Evolutionary conservation across 2,329 filamentous ascomycete species (phyloP).

Genomic region (Nectriaceae sp.): DNA sequence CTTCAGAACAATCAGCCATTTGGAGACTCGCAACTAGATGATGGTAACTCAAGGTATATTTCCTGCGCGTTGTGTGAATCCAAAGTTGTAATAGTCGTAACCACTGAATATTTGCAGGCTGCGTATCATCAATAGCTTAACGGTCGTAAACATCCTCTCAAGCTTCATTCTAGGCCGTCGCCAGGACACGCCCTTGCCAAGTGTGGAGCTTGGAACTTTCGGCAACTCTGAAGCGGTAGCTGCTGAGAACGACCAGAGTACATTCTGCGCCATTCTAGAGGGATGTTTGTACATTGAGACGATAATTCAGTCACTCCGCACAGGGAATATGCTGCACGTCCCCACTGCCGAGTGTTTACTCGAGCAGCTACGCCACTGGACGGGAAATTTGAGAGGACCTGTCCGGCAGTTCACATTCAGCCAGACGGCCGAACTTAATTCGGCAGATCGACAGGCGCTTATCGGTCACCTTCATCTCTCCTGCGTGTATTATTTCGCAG

Average conservation of each 20-base stretch:
- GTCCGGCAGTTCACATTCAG: slow-evolving; percentile 2
- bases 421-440: neutral
- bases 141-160: slow-evolving; percentile 15
- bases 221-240: neutral
- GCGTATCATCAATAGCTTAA: slow-evolving; percentile 21
- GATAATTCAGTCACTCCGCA: slow-evolving; percentile 1
- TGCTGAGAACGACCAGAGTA: neutral
- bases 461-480: slow-evolving; percentile 15
- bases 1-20: slow-evolving; percentile 40
- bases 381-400: neutral
- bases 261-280: slow-evolving; percentile 1
- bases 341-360: neutral
- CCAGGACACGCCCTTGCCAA: slow-evolving; percentile 1
- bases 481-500: slow-evolving; percentile 18
- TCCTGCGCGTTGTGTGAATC: no score
- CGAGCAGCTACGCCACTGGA: slow-evolving; percentile 4
- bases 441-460: slow-evolving; percentile 4
- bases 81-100: neutral
- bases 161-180: slow-evolving; percentile 18
- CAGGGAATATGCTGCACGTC: neutral
- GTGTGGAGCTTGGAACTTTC: neutral
- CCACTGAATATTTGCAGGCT: slow-evolving; percentile 5
- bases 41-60: slow-evolving; percentile 11
- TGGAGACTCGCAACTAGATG: slow-evolving; percentile 1
- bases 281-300: neutral